Base-by-base conservation (phyloP, 169 alveolate genomes). In the Nephromyces sp. region DNA sequence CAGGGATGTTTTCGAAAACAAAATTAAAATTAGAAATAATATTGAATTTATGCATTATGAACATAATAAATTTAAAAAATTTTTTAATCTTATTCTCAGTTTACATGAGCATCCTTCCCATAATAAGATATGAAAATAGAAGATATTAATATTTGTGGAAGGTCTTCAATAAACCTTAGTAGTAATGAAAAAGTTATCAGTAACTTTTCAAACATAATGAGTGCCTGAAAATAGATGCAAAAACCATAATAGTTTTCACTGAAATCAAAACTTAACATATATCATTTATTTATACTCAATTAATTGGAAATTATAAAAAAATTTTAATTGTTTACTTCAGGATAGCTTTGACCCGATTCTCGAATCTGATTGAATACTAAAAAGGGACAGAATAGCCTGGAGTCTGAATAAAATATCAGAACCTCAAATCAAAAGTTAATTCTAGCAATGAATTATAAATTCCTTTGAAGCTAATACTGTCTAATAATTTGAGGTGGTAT, bases 201-300 rank as follows among this genome's bases (percentile, higher is more conserved):
- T 21, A 74, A 70, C 21, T 75, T 52, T 32, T 74, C 80, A 28
- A 74, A 74, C 80, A 74, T 74, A 27, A 66, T 67, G 1, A 74
- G 29, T 2, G 51, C 80, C 80, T 74, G 43, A 22, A 15, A 22
- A 1, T 0, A 0, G 24, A 61, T 33, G n/a, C 34, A 27, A n/a
- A 63, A 62, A 31, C 63, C 29, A 27, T 29, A 28, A 62, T 32
- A 51, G 32, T 25, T n/a, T 27, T 27, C 15, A 43, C 25, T 15
- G 25, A 43, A 43, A 43, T 43, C n/a, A 15, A 43, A n/a, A 43
- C 15, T 43, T 15, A 43, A 15, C n/a, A 43, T 43, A 15, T 43
- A 43, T 43, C n/a, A n/a, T n/a, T n/a, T n/a, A n/a, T n/a, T n/a
- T n/a, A n/a, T n/a, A n/a, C n/a, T n/a, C n/a, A n/a, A n/a, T n/a